Evolutionary conservation across 768 basidiomycete genomes (phyloP).

Genomic region (Mycena rosella): DNA sequence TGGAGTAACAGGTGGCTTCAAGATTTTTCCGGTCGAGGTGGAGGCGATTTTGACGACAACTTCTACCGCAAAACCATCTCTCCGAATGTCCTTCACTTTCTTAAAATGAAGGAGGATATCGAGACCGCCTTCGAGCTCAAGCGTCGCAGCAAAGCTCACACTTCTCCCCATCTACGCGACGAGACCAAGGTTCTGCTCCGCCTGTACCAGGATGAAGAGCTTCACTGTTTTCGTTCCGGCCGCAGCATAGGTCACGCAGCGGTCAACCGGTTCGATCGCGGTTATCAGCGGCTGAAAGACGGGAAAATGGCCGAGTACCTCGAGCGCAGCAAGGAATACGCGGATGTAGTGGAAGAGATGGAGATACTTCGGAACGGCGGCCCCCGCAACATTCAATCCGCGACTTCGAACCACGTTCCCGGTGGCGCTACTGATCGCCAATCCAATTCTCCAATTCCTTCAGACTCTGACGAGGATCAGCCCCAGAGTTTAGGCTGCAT

Average conservation of each 20-base stretch:
- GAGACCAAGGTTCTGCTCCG: slow-evolving; percentile 36
- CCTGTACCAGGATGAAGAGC: no score
- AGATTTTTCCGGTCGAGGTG: slow-evolving; percentile 23
- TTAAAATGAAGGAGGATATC: slow-evolving; percentile 40
- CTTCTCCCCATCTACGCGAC: slow-evolving; percentile 35
- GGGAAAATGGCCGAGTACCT: slow-evolving; percentile 35
- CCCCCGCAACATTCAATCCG: no score
- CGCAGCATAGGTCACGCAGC: slow-evolving; percentile 35
- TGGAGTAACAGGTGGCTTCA: not conserved
- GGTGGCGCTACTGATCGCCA: no score
- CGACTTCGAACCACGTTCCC: no score
- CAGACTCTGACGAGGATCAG: no score
- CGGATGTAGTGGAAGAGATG: slow-evolving; percentile 30
- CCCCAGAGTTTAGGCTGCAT: no score
- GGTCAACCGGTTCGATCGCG: slow-evolving; percentile 31
- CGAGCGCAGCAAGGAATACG: slow-evolving; percentile 35
- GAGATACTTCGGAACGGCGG: not conserved
- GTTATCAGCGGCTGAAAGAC: slow-evolving; percentile 31
- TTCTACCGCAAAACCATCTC: slow-evolving; percentile 40
- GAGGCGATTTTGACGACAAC: slow-evolving; percentile 39
- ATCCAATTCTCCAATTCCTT: no score
- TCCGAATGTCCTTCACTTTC: slow-evolving; percentile 41
- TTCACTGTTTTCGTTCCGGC: slow-evolving; percentile 16
- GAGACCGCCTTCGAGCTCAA: slow-evolving; percentile 34
- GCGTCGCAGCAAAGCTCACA: slow-evolving; percentile 33